Evolutionary conservation across 495 filamentous ascomycete species (phyloP).

Genomic region (Penicillium roqueforti): DNA sequence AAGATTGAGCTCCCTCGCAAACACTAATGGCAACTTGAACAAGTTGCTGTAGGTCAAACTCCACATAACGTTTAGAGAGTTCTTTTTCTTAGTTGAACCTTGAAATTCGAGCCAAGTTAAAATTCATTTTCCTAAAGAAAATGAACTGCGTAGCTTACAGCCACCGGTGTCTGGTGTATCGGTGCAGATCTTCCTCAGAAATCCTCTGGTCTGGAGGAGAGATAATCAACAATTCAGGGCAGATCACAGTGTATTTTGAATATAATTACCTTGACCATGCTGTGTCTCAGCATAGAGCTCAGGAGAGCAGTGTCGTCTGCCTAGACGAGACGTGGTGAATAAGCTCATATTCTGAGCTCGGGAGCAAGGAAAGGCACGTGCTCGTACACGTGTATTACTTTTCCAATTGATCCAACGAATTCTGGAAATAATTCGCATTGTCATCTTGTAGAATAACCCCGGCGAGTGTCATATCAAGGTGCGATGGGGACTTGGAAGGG

Average conservation of each 20-base stretch:
- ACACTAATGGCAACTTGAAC: no score
- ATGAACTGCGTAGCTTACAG: no score
- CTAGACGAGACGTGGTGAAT: background rate
- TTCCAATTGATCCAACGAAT: background rate
- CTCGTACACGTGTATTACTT: background rate
- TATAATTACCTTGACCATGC: background rate
- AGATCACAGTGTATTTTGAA: background rate
- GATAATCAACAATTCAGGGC: background rate
- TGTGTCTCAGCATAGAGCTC: background rate
- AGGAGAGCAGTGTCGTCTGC: background rate
- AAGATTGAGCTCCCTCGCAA: no score
- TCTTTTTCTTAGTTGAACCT: no score
- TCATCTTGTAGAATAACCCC: background rate
- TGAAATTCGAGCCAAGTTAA: no score
- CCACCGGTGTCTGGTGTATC: background rate
- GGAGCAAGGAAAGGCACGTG: background rate
- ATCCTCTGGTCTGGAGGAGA: background rate
- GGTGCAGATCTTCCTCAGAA: background rate
- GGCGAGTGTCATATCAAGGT: no score
- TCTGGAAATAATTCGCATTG: background rate
- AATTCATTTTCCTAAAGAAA: no score
- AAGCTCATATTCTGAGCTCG: background rate
- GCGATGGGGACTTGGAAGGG: no score
- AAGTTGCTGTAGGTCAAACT: no score
- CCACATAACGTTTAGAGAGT: no score